A percentile compares a stretch with the other conserved stretches of the same genome.
Evolutionary conservation across 2,329 filamentous ascomycete species (phyloP).

Genomic region (Colletotrichum trifolii): DNA sequence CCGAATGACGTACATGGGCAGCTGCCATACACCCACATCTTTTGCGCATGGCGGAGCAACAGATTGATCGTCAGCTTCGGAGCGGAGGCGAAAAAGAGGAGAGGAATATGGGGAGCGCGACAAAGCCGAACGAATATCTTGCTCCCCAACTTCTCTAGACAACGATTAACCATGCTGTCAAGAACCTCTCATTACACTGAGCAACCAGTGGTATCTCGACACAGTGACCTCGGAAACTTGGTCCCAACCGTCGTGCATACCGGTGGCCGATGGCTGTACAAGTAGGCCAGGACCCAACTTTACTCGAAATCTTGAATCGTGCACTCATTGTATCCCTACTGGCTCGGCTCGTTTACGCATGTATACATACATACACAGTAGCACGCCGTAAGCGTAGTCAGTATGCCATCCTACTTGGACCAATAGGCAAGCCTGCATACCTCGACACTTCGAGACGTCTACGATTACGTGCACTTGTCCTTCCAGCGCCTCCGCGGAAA

Average conservation of each 20-base stretch:
- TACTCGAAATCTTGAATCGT: constrained; percentile 33
- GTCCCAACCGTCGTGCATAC: constrained; percentile 21
- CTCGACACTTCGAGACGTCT: constrained; percentile 25
- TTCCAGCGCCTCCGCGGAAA: not conserved
- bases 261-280: constrained; percentile 18
- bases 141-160: constrained; percentile 26
- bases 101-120: constrained; percentile 22
- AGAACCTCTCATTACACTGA: constrained; percentile 5
- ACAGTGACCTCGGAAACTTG: constrained; percentile 19
- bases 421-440: constrained; percentile 21
- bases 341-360: constrained; percentile 9
- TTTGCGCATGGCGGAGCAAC: constrained; percentile 30
- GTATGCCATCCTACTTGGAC: constrained; percentile 1
- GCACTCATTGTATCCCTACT: constrained; percentile 32
- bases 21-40: constrained; percentile 28
- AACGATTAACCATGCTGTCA: constrained; percentile 34
- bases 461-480: not conserved
- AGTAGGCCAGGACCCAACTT: constrained; percentile 20
- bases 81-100: constrained; percentile 27
- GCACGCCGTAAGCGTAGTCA: too few relatives aligned
- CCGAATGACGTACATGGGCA: constrained; percentile 34
- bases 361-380: too few relatives aligned
- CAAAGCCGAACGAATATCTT: constrained; percentile 20
- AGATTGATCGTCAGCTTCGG: constrained; percentile 28
- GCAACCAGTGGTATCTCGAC: constrained; percentile 6